A percentile compares a stretch with the other conserved stretches of the same genome.
phyloP scores from a whole-genome alignment of 2,329 filamentous ascomycete genomes.

The Trichoderma hamatum region DNA sequence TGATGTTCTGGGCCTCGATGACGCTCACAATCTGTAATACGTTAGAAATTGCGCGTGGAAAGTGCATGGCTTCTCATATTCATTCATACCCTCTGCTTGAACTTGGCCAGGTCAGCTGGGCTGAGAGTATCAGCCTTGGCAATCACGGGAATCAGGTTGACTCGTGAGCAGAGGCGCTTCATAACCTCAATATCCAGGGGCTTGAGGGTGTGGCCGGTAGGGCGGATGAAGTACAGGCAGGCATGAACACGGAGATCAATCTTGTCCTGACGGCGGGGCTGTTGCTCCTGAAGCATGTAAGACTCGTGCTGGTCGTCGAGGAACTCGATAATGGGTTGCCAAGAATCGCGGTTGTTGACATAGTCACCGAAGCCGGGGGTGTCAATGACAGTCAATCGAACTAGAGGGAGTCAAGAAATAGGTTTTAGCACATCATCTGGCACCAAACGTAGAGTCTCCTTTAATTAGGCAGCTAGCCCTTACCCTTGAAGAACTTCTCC shows the following conservation, averaged over 20 bases:
- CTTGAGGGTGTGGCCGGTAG: conserved; percentile 97
- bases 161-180: conserved; percentile 97
- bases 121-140: conserved; percentile 98
- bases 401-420: conserved; percentile 50
- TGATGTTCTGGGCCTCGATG: conserved; percentile 98
- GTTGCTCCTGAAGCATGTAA: conserved; percentile 99
- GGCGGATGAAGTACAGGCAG: conserved; percentile 98
- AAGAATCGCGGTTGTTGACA: conserved; percentile 99
- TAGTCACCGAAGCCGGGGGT: conserved; percentile 99
- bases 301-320: conserved; percentile 99
- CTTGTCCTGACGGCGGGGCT: conserved; percentile 96
- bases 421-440: background rate
- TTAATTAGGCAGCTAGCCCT: conserved; percentile 27
- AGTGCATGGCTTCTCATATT: background rate
- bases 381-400: conserved; percentile 97
- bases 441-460: background rate
- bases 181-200: conserved; percentile 99
- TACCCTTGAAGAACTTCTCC: conserved; percentile 99
- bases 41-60: conserved; percentile 36
- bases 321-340: conserved; percentile 99
- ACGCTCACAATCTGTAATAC: conserved; percentile 78
- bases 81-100: conserved; percentile 84
- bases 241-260: conserved; percentile 98
- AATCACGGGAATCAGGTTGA: conserved; percentile 97
- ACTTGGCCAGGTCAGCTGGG: conserved; percentile 84